Percentiles rank a stretch among this genome's conserved stretches.
phyloP scores from a whole-genome alignment of 148 eudicot species.

The Rhododendron mucronatum region DNA sequence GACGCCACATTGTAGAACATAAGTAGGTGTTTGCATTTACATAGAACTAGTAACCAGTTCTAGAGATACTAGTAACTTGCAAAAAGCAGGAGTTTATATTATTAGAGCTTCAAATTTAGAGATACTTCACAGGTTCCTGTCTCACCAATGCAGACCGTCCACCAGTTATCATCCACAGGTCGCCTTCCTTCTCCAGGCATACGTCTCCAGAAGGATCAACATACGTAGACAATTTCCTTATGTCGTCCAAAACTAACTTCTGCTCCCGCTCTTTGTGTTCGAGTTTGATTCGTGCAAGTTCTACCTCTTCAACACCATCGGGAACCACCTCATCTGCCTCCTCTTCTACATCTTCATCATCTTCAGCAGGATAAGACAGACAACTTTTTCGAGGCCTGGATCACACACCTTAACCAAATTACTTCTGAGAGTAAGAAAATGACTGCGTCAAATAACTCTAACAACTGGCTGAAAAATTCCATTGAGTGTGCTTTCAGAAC shows the following conservation, averaged over 20 bases:
- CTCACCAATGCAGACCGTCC: constrained; percentile 80
- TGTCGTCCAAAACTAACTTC: constrained; percentile 73
- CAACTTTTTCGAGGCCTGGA: constrained; percentile 89
- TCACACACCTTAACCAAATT: constrained; percentile 20
- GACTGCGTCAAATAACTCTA: not conserved
- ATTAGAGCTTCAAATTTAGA: not conserved
- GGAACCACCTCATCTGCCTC: constrained; percentile 99
- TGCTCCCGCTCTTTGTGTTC: constrained; percentile 76
- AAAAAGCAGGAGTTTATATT: not conserved
- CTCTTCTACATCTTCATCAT: constrained; percentile 92
- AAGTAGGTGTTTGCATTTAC: not conserved
- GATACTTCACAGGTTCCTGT: constrained; percentile 16
- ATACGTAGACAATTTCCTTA: constrained; percentile 53
- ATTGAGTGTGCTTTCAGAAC: not conserved
- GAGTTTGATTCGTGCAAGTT: constrained; percentile 80
- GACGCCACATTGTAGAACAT: not conserved
- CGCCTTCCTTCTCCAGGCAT: constrained; percentile 49
- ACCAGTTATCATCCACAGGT: constrained; percentile 76
- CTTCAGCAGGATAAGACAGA: constrained; percentile 70
- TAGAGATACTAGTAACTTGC: not conserved
- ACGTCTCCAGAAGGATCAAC: constrained; percentile 52
- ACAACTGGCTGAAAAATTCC: not conserved
- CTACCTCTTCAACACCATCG: constrained; percentile 99
- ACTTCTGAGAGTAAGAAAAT: constrained; percentile 3
- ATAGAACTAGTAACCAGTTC: not conserved